These are phyloP conservation scores for Vicia faba DNA, from an alignment of 306 rosid genomes.

Conservation along the genomic window DNA sequence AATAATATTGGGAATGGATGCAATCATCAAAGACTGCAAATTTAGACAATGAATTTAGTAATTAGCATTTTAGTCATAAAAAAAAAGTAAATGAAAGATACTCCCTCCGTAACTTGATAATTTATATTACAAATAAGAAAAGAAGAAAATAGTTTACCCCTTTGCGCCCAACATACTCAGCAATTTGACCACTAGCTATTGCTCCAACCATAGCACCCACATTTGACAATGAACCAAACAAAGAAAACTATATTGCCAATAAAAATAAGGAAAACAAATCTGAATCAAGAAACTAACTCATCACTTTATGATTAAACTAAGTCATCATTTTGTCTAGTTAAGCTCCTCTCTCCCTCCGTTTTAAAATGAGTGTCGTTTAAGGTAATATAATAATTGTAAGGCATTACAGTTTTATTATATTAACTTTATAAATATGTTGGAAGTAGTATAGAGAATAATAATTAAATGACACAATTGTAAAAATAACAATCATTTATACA, in stretches of 20 bases:
- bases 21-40: conserved; percentile 87
- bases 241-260: conserved; percentile 60
- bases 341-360: too few relatives aligned
- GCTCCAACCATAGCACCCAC: conserved; percentile 99
- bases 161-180: conserved; percentile 93
- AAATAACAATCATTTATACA: too few relatives aligned
- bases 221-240: conserved; percentile 90
- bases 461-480: too few relatives aligned
- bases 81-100: conserved; percentile 15
- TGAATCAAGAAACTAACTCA: neutral
- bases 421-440: too few relatives aligned
- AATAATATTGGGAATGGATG: conserved; percentile 85
- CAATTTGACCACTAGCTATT: conserved; percentile 92
- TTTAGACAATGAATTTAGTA: conserved; percentile 37
- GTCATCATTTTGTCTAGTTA: neutral
- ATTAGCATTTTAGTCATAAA: conserved; percentile 31
- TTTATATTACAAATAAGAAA: neutral
- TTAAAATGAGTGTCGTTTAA: too few relatives aligned
- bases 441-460: too few relatives aligned
- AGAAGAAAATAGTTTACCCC: conserved; percentile 62
- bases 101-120: too few relatives aligned
- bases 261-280: neutral
- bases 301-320: neutral
- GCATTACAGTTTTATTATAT: too few relatives aligned
- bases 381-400: too few relatives aligned